These are phyloP conservation scores for Epichloe scottii DNA, from an alignment of 2,329 filamentous ascomycete genomes.

Conservation along the genomic window DNA sequence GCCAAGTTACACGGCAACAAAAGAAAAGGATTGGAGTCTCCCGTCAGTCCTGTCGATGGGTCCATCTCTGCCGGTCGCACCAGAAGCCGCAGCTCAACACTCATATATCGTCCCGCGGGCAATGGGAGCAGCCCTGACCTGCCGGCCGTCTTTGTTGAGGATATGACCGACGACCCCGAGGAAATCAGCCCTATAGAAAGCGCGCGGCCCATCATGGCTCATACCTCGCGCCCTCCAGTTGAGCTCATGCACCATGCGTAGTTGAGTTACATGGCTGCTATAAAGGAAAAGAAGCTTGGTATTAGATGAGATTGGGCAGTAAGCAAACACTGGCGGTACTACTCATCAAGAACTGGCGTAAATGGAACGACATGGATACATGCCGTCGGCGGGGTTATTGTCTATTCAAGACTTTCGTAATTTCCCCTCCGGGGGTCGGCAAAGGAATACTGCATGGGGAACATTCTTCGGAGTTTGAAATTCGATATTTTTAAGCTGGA, in stretches of 20 bases:
- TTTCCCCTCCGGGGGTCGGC: no score
- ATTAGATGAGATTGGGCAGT: background rate
- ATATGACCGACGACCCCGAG: conserved; percentile 47
- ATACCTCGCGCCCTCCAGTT: conserved; percentile 50
- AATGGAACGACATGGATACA: background rate
- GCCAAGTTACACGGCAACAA: conserved; percentile 44
- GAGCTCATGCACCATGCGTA: conserved; percentile 45
- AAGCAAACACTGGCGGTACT: background rate
- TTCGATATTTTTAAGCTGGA: background rate
- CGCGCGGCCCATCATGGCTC: conserved; percentile 39
- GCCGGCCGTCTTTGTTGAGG: conserved; percentile 54
- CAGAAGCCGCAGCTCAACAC: conserved; percentile 50
- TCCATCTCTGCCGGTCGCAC: conserved; percentile 15
- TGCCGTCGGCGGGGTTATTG: background rate
- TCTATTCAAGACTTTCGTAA: background rate
- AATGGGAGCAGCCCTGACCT: conserved; percentile 41
- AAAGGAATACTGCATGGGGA: background rate
- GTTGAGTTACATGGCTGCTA: background rate
- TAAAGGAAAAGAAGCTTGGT: background rate
- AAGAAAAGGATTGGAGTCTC: conserved; percentile 12
- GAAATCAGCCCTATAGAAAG: conserved; percentile 29
- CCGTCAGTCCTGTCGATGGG: conserved; percentile 20
- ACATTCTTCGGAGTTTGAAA: background rate
- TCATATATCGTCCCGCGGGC: conserved; percentile 52
- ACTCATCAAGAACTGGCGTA: background rate